Conservation (phyloP, 139 green algal species). For the Chlamydomonas schloesseri region DNA sequence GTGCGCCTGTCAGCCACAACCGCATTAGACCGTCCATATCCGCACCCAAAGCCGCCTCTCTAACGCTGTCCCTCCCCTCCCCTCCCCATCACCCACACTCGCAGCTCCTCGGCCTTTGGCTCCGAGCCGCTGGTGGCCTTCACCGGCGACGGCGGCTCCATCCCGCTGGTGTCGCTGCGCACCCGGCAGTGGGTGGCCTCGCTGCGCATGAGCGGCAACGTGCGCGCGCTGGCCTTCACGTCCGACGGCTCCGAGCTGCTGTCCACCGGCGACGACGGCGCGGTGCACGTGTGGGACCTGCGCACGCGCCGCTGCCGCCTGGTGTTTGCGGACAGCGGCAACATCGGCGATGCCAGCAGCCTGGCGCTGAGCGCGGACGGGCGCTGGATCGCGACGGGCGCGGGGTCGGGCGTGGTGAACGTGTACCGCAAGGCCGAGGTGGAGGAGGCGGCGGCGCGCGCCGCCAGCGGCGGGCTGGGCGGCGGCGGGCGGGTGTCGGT, state of each 20-base stretch:
- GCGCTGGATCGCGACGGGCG: conserved; percentile 77
- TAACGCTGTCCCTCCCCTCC: not conserved
- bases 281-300: conserved; percentile 95
- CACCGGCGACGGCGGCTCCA: conserved; percentile 74
- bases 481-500: not conserved
- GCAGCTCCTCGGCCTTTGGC: not conserved
- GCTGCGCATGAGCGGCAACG: conserved; percentile 91
- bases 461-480: not conserved
- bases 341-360: conserved; percentile 54
- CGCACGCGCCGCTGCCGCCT: conserved; percentile 85
- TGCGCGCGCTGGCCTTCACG: conserved; percentile 79
- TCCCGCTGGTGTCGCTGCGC: conserved; percentile 83
- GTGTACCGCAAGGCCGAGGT: conserved; percentile 73
- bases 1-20: no score
- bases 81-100: not conserved
- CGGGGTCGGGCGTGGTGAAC: conserved; percentile 87
- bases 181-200: conserved; percentile 76
- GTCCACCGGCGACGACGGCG: conserved; percentile 82
- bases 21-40: no score
- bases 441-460: conserved; percentile 15
- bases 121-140: conserved; percentile 80
- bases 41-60: no score
- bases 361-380: conserved; percentile 76
- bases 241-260: conserved; percentile 78
- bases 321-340: conserved; percentile 77